A percentile compares a stretch with the other conserved stretches of the same genome.
These are phyloP conservation scores for Pleurotus sapidus DNA, from an alignment of 768 basidiomycete genomes.

Conservation along the genomic window DNA sequence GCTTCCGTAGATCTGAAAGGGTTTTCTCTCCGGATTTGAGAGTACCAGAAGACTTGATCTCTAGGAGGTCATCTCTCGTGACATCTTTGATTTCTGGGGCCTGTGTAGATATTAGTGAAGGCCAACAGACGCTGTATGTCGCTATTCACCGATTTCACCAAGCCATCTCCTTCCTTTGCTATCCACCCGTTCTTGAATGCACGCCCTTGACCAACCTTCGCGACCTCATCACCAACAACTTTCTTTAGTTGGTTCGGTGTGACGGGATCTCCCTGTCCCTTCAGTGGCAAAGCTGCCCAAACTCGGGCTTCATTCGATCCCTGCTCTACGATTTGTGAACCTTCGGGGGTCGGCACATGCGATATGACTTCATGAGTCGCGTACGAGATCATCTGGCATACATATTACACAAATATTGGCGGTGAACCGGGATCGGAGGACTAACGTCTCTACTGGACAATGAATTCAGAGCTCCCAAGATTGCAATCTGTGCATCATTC, in stretches of 20 bases:
- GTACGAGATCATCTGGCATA: slow-evolving; percentile 75
- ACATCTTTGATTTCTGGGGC: slow-evolving; percentile 63
- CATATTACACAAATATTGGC: slow-evolving; percentile 9
- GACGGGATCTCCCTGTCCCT: slow-evolving; percentile 68
- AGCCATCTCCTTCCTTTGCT: slow-evolving; percentile 81
- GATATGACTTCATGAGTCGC: slow-evolving; percentile 73
- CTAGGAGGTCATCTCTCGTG: slow-evolving; percentile 72
- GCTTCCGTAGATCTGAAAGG: slow-evolving; percentile 85
- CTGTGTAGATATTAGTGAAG: slow-evolving; percentile 33
- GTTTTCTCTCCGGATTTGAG: slow-evolving; percentile 75
- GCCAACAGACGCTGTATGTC: not conserved
- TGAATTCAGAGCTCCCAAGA: slow-evolving; percentile 92
- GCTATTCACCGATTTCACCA: slow-evolving; percentile 77
- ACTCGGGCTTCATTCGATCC: slow-evolving; percentile 97
- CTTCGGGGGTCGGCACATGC: slow-evolving; percentile 81
- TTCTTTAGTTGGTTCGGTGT: slow-evolving; percentile 68
- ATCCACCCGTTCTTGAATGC: slow-evolving; percentile 99
- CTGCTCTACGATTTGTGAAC: slow-evolving; percentile 66
- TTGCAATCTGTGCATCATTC: slow-evolving; percentile 76
- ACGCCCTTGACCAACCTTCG: slow-evolving; percentile 91
- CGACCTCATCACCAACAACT: slow-evolving; percentile 79
- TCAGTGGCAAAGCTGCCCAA: slow-evolving; percentile 77
- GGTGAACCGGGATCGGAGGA: slow-evolving; percentile 13
- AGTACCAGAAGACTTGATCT: slow-evolving; percentile 72
- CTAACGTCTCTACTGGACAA: slow-evolving; percentile 80